These are phyloP conservation scores for Stagonosporopsis cucurbitacearum DNA, from an alignment of 2,329 filamentous ascomycete species.

Conservation along the genomic window DNA sequence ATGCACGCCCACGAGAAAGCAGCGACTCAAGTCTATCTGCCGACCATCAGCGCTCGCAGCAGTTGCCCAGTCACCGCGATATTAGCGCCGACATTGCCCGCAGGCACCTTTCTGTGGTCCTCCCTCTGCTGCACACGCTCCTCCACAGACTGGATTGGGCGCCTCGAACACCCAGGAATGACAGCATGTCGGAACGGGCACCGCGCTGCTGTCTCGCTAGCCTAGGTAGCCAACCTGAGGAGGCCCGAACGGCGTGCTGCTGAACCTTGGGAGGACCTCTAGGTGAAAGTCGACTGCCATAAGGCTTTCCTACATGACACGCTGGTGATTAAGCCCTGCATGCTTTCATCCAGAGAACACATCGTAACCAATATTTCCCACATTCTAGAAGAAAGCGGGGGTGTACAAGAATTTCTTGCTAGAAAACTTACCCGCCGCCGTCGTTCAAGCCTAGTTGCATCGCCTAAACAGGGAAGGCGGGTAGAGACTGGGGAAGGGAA, in stretches of 20 bases:
- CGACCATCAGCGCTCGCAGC: slow-evolving; percentile 6
- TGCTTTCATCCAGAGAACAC: slow-evolving; percentile 2
- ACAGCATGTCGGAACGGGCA: slow-evolving; percentile 9
- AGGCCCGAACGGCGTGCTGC: slow-evolving; percentile 1
- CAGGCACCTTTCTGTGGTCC: slow-evolving; percentile 7
- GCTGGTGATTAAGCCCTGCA: slow-evolving; percentile 3
- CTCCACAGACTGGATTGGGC: slow-evolving; percentile 17
- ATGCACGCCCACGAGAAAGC: slow-evolving; percentile 14
- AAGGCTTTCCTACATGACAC: slow-evolving; percentile 4
- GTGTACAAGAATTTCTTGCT: slow-evolving; percentile 18
- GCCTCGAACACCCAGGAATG: slow-evolving; percentile 13
- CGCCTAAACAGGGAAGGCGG: slow-evolving; percentile 11
- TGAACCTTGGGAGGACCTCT: slow-evolving; percentile 15
- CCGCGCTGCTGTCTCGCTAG: slow-evolving; percentile 5
- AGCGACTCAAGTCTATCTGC: slow-evolving; percentile 9
- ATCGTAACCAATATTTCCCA: slow-evolving; percentile 11
- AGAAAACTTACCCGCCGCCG: slow-evolving; percentile 20
- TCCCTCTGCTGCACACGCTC: slow-evolving; percentile 6
- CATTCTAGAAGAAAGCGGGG: slow-evolving; percentile 24
- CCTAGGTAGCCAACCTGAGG: slow-evolving; percentile 8
- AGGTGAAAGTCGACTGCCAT: slow-evolving; percentile 2
- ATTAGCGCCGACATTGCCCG: slow-evolving; percentile 21
- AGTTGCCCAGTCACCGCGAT: slow-evolving; percentile 11
- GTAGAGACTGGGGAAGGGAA: slow-evolving; percentile 6
- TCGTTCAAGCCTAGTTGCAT: slow-evolving; percentile 7